A percentile compares a stretch with the other conserved stretches of the same genome.
These are phyloP conservation scores for Leptographium galeiforme DNA, from an alignment of 2,329 filamentous ascomycete species.

Conservation along the genomic window DNA sequence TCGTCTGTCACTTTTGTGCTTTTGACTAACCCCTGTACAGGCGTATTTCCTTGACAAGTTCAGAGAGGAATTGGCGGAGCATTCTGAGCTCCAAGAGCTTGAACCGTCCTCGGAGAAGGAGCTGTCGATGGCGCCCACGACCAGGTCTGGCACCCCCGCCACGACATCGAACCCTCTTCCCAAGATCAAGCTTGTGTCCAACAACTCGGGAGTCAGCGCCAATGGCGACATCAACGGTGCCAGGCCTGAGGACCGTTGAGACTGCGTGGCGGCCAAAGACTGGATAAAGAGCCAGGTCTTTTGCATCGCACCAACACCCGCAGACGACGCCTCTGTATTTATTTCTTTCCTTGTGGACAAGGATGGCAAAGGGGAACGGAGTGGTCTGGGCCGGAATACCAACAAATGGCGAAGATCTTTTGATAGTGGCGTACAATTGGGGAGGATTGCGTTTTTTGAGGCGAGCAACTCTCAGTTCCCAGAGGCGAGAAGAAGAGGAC, in stretches of 20 bases:
- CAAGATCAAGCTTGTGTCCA: conserved; percentile 15
- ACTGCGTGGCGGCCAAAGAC: not conserved
- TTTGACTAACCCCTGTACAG: conserved; percentile 20
- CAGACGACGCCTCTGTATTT: not conserved
- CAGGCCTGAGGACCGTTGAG: conserved; percentile 5
- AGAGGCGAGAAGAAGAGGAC: not conserved
- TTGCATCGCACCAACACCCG: not conserved
- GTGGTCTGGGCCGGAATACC: conserved; percentile 1
- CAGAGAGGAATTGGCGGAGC: conserved; percentile 21
- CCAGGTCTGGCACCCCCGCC: conserved; percentile 15
- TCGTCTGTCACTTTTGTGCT: not conserved
- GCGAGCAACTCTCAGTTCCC: not conserved
- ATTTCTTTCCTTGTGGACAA: not conserved
- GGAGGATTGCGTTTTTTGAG: not conserved
- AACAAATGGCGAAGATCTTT: conserved; percentile 1
- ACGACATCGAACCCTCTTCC: conserved; percentile 7
- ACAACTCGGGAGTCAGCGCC: conserved; percentile 5
- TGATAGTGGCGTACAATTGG: not conserved
- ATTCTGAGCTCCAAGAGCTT: conserved; percentile 15
- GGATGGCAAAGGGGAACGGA: not conserved
- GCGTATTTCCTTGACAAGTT: conserved; percentile 42
- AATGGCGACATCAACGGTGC: conserved; percentile 3
- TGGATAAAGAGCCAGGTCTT: not conserved
- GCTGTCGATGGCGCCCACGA: conserved; percentile 27
- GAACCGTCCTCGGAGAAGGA: conserved; percentile 19